Percentiles rank a stretch among this genome's conserved stretches.
Conservation (phyloP, 257 asterid genomes). For the Penstemon newberryi region DNA sequence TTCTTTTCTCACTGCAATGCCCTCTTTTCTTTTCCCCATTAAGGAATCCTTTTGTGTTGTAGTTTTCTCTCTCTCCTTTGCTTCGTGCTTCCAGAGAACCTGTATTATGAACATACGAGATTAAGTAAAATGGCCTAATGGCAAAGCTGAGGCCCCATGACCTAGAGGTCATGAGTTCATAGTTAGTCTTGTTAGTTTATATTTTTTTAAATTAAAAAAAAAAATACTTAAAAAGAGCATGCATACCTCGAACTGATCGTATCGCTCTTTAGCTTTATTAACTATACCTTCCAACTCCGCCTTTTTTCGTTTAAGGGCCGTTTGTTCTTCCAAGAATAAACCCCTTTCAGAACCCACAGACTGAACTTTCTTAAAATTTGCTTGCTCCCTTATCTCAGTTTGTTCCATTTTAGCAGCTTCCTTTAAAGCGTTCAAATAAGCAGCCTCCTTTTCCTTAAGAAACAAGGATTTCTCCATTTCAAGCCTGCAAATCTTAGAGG, state of each 20-base stretch:
- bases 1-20: slow-evolving; percentile 29
- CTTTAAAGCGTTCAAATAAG: slow-evolving; percentile 32
- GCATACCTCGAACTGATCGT: slow-evolving; percentile 61
- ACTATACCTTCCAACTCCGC: slow-evolving; percentile 33
- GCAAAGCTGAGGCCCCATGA: no score
- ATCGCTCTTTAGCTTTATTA: slow-evolving; percentile 42
- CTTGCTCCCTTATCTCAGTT: slow-evolving; percentile 54
- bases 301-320: slow-evolving; percentile 29
- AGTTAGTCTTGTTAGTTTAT: no score
- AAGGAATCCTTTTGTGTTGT: slow-evolving; percentile 25
- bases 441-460: slow-evolving; percentile 46
- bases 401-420: slow-evolving; percentile 41
- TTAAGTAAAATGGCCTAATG: neutral
- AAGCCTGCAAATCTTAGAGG: slow-evolving; percentile 38
- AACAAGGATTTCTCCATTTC: slow-evolving; percentile 45
- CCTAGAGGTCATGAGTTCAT: no score
- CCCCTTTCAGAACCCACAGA: slow-evolving; percentile 43
- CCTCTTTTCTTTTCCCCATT: slow-evolving; percentile 42
- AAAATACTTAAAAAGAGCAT: neutral
- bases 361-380: slow-evolving; percentile 44
- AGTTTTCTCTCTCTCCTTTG: slow-evolving; percentile 40
- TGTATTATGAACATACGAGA: slow-evolving; percentile 25
- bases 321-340: slow-evolving; percentile 41
- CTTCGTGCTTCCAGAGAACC: slow-evolving; percentile 58
- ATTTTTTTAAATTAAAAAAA: no score